A percentile compares a stretch with the other conserved stretches of the same genome.
Conservation (phyloP, 163 green algal species). For the Scenedesmus sp. region DNA sequence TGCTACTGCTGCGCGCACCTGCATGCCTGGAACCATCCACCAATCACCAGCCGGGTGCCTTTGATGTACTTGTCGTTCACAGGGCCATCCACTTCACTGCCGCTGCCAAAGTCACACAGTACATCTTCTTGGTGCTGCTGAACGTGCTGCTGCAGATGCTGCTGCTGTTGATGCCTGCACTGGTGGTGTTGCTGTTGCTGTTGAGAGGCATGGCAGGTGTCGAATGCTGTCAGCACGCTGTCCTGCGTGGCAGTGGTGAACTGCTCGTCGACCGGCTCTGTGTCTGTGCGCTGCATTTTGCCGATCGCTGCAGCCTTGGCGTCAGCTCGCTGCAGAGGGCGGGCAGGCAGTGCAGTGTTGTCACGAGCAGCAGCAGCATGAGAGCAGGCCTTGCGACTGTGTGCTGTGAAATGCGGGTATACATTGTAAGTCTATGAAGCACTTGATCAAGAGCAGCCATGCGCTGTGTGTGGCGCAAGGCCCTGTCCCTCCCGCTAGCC, state of each 20-base stretch:
- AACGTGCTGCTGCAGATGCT: conserved; percentile 20
- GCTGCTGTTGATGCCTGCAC: conserved; percentile 21
- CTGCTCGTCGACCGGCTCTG: conserved; percentile 24
- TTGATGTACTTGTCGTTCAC: conserved; percentile 55
- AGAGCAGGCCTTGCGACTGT: background rate
- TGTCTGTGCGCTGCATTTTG: conserved; percentile 50
- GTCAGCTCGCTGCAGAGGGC: conserved; percentile 22
- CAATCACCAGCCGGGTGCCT: conserved; percentile 44
- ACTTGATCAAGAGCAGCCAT: background rate
- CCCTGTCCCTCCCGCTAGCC: conserved; percentile 7
- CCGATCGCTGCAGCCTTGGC: conserved; percentile 19
- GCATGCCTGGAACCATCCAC: conserved; percentile 55
- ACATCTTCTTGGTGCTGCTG: background rate
- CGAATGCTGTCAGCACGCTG: conserved; percentile 30
- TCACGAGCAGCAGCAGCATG: background rate
- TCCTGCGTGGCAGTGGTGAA: conserved; percentile 14
- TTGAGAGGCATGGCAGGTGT: conserved; percentile 13
- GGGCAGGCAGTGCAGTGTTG: background rate
- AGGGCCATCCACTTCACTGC: conserved; percentile 39
- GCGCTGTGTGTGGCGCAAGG: background rate
- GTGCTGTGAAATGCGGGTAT: background rate
- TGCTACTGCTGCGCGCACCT: conserved; percentile 37
- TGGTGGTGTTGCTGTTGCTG: background rate
- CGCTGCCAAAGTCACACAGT: background rate
- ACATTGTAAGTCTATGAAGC: background rate